A percentile compares a stretch with the other conserved stretches of the same genome.
These are phyloP conservation scores for Lotus japonicus DNA, from an alignment of 306 rosid species.

Conservation along the genomic window DNA sequence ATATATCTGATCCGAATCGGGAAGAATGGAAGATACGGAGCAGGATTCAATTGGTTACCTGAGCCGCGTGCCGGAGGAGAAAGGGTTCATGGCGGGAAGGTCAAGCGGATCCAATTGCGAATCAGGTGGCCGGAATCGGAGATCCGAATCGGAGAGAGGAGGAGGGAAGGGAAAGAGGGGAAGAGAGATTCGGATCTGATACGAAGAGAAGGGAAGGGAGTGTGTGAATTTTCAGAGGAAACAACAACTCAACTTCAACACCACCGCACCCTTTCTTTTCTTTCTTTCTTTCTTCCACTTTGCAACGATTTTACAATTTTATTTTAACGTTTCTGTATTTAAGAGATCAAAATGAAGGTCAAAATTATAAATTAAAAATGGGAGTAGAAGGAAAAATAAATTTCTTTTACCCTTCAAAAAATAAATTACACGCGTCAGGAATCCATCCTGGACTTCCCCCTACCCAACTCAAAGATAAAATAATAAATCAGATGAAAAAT, in stretches of 20 bases:
- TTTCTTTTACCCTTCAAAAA: too few relatives aligned
- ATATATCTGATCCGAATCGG: constrained; percentile 25
- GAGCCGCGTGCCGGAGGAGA: constrained; percentile 96
- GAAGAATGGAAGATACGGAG: neutral
- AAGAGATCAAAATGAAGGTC: neutral
- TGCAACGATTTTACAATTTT: constrained; percentile 29
- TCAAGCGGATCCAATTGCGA: constrained; percentile 49
- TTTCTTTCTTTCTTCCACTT: constrained; percentile 11
- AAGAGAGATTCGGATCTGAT: constrained; percentile 66
- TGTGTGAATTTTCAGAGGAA: constrained; percentile 25
- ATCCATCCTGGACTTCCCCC: too few relatives aligned
- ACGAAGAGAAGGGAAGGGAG: constrained; percentile 32
- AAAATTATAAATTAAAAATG: neutral
- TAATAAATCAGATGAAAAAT: too few relatives aligned
- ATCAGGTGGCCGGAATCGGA: constrained; percentile 27
- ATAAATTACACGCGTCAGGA: too few relatives aligned
- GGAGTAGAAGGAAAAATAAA: too few relatives aligned
- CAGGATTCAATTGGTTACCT: constrained; percentile 46
- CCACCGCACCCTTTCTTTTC: constrained; percentile 11
- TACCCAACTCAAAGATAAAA: too few relatives aligned
- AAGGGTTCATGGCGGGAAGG: constrained; percentile 75
- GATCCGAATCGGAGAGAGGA: constrained; percentile 46
- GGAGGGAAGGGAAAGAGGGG: constrained; percentile 21
- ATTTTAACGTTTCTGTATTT: constrained; percentile 20
- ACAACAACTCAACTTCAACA: constrained; percentile 1